Conservation (phyloP, 1,284 basidiomycete genomes). For the Cryptococcus amylolentus region DNA sequence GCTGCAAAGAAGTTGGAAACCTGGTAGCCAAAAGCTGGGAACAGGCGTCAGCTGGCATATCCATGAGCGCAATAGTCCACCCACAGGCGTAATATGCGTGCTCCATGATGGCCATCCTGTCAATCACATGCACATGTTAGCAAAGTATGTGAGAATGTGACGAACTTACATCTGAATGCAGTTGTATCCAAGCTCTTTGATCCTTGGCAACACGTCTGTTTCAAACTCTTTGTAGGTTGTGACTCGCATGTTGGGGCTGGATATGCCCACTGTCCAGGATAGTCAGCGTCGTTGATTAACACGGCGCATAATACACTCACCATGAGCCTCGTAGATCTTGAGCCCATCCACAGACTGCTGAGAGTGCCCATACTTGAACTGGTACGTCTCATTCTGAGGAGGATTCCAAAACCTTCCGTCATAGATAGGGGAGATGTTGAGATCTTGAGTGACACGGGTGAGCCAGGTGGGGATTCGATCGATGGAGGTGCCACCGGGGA, state of each 20-base stretch:
- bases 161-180: conserved; percentile 71
- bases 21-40: conserved; percentile 92
- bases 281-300: background rate
- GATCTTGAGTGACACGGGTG: conserved; percentile 88
- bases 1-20: conserved; percentile 97
- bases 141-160: background rate
- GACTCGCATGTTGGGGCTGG: conserved; percentile 78
- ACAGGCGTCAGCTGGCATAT: conserved; percentile 5
- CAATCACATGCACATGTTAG: conserved; percentile 9
- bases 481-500: conserved; percentile 70
- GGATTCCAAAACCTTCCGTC: conserved; percentile 99
- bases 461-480: conserved; percentile 94
- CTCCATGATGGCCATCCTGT: conserved; percentile 89
- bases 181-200: conserved; percentile 90
- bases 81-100: conserved; percentile 96
- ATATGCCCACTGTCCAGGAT: conserved; percentile 72
- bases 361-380: conserved; percentile 67
- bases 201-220: conserved; percentile 74
- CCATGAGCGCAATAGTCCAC: conserved; percentile 38
- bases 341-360: conserved; percentile 53
- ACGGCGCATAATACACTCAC: conserved; percentile 29
- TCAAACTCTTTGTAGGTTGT: conserved; percentile 97
- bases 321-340: conserved; percentile 93
- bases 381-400: conserved; percentile 64
- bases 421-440: conserved; percentile 83